Conservation (phyloP, 2,329 filamentous ascomycete species). For the Ascochyta koolunga region DNA sequence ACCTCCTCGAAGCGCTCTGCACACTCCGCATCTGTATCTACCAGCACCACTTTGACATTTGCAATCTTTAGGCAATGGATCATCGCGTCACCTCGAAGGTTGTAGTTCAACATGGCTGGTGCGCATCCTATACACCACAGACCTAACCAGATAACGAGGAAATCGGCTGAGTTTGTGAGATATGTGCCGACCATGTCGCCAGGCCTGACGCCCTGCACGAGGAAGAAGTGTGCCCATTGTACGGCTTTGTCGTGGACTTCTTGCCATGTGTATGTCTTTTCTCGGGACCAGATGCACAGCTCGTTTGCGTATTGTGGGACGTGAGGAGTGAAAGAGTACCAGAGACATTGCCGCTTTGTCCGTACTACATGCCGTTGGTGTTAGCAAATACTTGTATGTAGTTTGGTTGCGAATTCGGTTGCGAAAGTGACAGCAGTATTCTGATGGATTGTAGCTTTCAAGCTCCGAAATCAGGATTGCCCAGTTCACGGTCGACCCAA, state of each 20-base stretch:
- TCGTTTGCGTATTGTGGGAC: constrained; percentile 48
- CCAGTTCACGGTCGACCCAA: no score
- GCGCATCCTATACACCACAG: constrained; percentile 69
- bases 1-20: constrained; percentile 27
- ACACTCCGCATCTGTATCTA: constrained; percentile 58
- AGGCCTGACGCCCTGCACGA: constrained; percentile 61
- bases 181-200: constrained; percentile 70
- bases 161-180: constrained; percentile 70
- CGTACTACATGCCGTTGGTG: constrained; percentile 39
- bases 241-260: constrained; percentile 36
- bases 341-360: constrained; percentile 43
- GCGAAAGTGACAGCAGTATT: not conserved
- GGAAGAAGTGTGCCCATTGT: constrained; percentile 41
- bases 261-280: constrained; percentile 51
- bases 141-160: constrained; percentile 69
- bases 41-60: constrained; percentile 60
- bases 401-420: not conserved
- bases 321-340: constrained; percentile 36
- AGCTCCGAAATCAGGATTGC: no score
- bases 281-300: constrained; percentile 70
- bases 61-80: constrained; percentile 68
- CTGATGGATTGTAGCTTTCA: no score
- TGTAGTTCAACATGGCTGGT: constrained; percentile 73
- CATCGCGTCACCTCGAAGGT: constrained; percentile 66
- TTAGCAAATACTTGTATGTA: not conserved